These are phyloP conservation scores for Liriodendron chinense DNA, from an alignment of 164 flowering plant species.

Conservation along the genomic window DNA sequence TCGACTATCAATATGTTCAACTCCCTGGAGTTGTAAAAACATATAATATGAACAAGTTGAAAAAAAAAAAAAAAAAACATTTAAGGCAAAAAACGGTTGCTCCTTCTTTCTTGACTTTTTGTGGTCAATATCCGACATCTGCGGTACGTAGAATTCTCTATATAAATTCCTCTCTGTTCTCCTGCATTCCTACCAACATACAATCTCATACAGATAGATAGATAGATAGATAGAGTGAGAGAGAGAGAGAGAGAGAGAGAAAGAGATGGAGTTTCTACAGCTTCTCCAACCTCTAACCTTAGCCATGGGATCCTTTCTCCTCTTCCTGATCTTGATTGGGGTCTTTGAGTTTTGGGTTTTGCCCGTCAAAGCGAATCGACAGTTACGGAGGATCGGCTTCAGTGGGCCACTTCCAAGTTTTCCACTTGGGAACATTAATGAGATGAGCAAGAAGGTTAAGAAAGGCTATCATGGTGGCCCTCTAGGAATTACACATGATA, in stretches of 20 bases:
- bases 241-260: neutral
- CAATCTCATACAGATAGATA: too few relatives aligned
- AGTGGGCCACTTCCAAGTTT: conserved; percentile 78
- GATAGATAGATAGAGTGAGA: too few relatives aligned
- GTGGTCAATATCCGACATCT: too few relatives aligned
- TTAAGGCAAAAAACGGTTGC: too few relatives aligned
- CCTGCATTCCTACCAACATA: neutral
- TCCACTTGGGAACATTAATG: conserved; percentile 68
- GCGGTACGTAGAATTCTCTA: neutral
- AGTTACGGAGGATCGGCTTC: conserved; percentile 53
- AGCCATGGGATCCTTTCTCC: conserved; percentile 16
- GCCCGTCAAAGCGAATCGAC: conserved; percentile 34
- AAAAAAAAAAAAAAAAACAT: too few relatives aligned
- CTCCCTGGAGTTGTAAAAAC: too few relatives aligned
- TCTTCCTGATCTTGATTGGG: conserved; percentile 18
- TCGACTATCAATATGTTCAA: too few relatives aligned
- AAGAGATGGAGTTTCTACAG: conserved; percentile 4
- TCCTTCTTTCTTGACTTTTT: too few relatives aligned
- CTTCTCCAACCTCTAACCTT: conserved; percentile 10
- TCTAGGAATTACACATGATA: conserved; percentile 44
- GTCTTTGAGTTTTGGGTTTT: conserved; percentile 41
- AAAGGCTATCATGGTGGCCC: neutral
- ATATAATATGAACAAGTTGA: too few relatives aligned
- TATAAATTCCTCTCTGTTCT: neutral
- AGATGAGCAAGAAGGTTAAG: conserved; percentile 41